phyloP scores from a whole-genome alignment of 805 yeast species.

The Alloascoidea africana region DNA sequence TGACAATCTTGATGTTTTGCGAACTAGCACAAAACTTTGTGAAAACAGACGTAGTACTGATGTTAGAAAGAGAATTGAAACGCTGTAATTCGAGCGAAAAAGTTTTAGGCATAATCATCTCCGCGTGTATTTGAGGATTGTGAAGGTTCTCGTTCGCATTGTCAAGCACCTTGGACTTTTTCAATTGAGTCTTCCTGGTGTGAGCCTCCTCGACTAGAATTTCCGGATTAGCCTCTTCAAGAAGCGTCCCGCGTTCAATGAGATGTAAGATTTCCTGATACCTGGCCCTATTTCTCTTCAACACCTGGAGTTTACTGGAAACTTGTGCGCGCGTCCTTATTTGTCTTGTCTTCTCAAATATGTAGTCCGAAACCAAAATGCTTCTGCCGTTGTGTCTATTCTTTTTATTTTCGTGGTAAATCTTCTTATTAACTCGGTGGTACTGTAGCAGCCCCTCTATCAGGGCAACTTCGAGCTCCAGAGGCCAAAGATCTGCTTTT shows the following conservation, averaged over 20 bases:
- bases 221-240: not conserved
- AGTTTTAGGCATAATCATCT: too few relatives aligned
- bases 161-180: not conserved
- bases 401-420: constrained; percentile 1
- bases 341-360: not conserved
- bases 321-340: not conserved
- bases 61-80: too few relatives aligned
- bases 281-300: not conserved
- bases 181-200: not conserved
- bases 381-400: not conserved
- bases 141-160: too few relatives aligned
- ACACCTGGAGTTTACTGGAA: not conserved
- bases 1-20: too few relatives aligned
- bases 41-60: too few relatives aligned
- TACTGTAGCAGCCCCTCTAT: not conserved
- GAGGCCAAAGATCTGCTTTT: not conserved
- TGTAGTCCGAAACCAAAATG: not conserved
- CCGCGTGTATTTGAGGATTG: too few relatives aligned
- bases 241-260: not conserved
- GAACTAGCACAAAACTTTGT: too few relatives aligned
- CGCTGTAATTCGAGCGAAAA: too few relatives aligned
- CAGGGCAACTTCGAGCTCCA: constrained; percentile 1
- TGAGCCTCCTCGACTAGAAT: constrained; percentile 1
- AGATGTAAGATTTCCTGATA: not conserved
- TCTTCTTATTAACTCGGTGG: not conserved